phyloP scores from a whole-genome alignment of 805 yeast genomes.

The Ogataea degrootiae region DNA sequence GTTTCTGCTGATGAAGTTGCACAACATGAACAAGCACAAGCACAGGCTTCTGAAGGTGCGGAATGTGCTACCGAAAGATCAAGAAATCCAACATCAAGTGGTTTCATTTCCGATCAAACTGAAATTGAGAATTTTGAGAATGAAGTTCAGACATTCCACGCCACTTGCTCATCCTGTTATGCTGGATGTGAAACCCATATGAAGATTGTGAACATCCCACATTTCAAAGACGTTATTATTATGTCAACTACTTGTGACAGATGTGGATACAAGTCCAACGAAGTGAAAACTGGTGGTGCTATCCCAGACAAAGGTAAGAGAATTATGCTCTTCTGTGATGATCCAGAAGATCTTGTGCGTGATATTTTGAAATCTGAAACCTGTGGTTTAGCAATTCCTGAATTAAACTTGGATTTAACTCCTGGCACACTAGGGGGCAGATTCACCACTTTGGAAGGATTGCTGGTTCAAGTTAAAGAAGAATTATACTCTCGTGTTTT shows the following conservation, averaged over 20 bases:
- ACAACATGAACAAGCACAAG: constrained; percentile 37
- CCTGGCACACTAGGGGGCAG: constrained; percentile 98
- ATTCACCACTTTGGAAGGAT: constrained; percentile 95
- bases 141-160: constrained; percentile 90
- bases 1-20: constrained; percentile 64
- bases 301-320: constrained; percentile 82
- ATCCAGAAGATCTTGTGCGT: constrained; percentile 88
- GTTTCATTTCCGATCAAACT: constrained; percentile 64
- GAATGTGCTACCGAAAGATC: constrained; percentile 24
- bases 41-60: constrained; percentile 26
- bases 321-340: constrained; percentile 70
- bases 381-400: constrained; percentile 82
- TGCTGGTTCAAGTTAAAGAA: constrained; percentile 81
- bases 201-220: constrained; percentile 96
- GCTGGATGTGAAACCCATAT: constrained; percentile 85
- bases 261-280: constrained; percentile 96
- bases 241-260: constrained; percentile 91
- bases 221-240: constrained; percentile 93
- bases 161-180: constrained; percentile 88
- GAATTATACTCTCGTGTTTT: constrained; percentile 84
- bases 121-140: constrained; percentile 81
- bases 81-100: constrained; percentile 41
- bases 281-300: constrained; percentile 97
- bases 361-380: constrained; percentile 94
- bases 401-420: constrained; percentile 81